Conservation (phyloP, 805 yeast species). For the Kuraishia floccosa region DNA sequence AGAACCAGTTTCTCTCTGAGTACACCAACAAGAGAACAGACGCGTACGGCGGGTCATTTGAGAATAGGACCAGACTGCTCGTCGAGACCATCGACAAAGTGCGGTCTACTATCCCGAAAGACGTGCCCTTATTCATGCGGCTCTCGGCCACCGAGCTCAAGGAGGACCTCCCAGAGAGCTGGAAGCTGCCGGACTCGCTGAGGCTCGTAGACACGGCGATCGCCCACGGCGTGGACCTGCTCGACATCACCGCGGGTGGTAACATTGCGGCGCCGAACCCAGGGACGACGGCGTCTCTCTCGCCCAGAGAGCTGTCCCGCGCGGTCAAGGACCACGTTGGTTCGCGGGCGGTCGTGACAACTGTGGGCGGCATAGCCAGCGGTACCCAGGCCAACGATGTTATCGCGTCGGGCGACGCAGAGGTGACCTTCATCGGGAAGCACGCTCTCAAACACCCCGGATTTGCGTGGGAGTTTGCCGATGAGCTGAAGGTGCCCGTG, state of each 20-base stretch:
- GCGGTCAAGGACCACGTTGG: constrained; percentile 33
- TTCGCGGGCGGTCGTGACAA: constrained; percentile 26
- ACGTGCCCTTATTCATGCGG: constrained; percentile 35
- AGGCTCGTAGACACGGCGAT: constrained; percentile 24
- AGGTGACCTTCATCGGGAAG: constrained; percentile 34
- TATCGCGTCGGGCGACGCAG: constrained; percentile 30
- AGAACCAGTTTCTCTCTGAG: constrained; percentile 13
- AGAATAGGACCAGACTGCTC: constrained; percentile 14
- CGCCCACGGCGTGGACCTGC: constrained; percentile 33
- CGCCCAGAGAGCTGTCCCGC: too few species aligned
- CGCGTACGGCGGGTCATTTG: constrained; percentile 18
- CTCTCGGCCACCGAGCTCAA: constrained; percentile 31
- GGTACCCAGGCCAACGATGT: constrained; percentile 25
- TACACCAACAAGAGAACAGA: constrained; percentile 15
- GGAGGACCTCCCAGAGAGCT: constrained; percentile 21
- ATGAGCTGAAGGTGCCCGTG: constrained; percentile 17
- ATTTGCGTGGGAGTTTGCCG: constrained; percentile 37
- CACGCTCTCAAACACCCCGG: constrained; percentile 37
- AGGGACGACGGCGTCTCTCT: too few species aligned
- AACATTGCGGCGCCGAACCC: constrained; percentile 13
- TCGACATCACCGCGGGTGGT: constrained; percentile 49
- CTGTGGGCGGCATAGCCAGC: constrained; percentile 34
- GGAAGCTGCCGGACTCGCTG: constrained; percentile 33
- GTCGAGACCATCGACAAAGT: constrained; percentile 31
- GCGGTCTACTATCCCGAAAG: constrained; percentile 23